A percentile compares a stretch with the other conserved stretches of the same genome.
These are phyloP conservation scores for Cryptococcus amylolentus DNA, from an alignment of 1,284 basidiomycete species.

Conservation along the genomic window DNA sequence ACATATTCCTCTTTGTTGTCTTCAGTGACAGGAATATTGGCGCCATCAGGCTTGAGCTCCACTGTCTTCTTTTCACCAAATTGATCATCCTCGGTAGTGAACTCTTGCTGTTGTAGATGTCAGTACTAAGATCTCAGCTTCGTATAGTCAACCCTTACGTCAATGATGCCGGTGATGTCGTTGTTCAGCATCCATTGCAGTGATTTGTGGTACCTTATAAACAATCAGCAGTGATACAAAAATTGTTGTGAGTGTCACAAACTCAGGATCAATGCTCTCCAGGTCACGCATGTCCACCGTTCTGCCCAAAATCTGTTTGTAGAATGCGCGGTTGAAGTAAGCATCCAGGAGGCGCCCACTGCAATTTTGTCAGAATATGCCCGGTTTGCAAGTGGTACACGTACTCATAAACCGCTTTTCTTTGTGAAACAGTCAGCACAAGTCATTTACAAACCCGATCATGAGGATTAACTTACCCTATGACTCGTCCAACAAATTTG, in stretches of 20 bases:
- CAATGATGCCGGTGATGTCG: slow-evolving; percentile 48
- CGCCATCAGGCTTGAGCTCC: slow-evolving; percentile 78
- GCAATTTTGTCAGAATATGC: slow-evolving; percentile 58
- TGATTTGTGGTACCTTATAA: slow-evolving; percentile 46
- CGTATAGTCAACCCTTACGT: slow-evolving; percentile 22
- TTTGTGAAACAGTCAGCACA: slow-evolving; percentile 10
- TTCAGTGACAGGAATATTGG: slow-evolving; percentile 78
- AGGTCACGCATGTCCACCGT: slow-evolving; percentile 89
- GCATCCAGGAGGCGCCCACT: slow-evolving; percentile 95
- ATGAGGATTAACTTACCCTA: slow-evolving; percentile 56
- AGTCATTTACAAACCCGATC: background rate
- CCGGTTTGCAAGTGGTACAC: background rate
- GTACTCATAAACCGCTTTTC: slow-evolving; percentile 45
- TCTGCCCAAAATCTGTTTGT: slow-evolving; percentile 87
- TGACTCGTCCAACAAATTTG: slow-evolving; percentile 97
- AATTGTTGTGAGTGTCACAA: slow-evolving; percentile 29
- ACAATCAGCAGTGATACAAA: slow-evolving; percentile 7
- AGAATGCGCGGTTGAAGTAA: slow-evolving; percentile 93
- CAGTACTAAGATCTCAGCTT: background rate
- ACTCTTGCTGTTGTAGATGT: slow-evolving; percentile 43
- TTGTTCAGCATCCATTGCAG: slow-evolving; percentile 52
- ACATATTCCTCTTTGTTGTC: slow-evolving; percentile 98
- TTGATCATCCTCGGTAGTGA: slow-evolving; percentile 56
- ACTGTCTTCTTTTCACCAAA: slow-evolving; percentile 86
- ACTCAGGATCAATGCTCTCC: slow-evolving; percentile 94